Percentiles rank a stretch among this genome's conserved stretches.
Evolutionary conservation across 1,284 basidiomycete species (phyloP).

Genomic region (Microstroma glucosiphilum): DNA sequence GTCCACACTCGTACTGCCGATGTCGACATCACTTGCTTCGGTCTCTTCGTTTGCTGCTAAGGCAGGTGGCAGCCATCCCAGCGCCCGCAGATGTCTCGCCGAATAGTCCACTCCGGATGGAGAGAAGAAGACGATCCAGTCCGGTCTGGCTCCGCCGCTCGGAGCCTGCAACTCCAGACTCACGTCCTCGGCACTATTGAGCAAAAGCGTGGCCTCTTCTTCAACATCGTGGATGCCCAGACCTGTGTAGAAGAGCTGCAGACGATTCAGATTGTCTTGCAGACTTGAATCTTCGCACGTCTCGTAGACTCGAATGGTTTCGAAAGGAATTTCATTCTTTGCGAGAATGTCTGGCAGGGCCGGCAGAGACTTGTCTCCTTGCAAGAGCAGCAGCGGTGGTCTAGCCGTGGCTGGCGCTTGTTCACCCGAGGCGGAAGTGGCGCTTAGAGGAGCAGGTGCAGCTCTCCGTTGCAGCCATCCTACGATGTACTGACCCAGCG

Average conservation of each 20-base stretch:
- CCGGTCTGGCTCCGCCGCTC: constrained; percentile 13
- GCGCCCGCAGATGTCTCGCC: constrained; percentile 29
- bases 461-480: constrained; percentile 12
- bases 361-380: constrained; percentile 41
- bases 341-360: constrained; percentile 30
- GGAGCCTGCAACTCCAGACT: background rate
- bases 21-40: background rate
- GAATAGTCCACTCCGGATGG: constrained; percentile 45
- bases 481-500: constrained; percentile 35
- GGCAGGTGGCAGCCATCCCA: constrained; percentile 33
- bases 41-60: background rate
- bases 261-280: constrained; percentile 7
- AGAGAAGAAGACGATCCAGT: constrained; percentile 50
- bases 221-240: background rate
- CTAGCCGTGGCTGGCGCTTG: constrained; percentile 10
- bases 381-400: constrained; percentile 33
- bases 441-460: background rate
- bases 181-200: background rate
- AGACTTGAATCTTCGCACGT: constrained; percentile 32
- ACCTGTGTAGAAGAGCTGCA: background rate
- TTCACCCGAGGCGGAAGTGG: constrained; percentile 6
- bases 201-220: background rate
- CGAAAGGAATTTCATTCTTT: constrained; percentile 20
- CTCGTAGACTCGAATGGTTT: constrained; percentile 40
- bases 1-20: background rate